These are phyloP conservation scores for Picocystis salinarum DNA, from an alignment of 139 green algal genomes.

Conservation along the genomic window DNA sequence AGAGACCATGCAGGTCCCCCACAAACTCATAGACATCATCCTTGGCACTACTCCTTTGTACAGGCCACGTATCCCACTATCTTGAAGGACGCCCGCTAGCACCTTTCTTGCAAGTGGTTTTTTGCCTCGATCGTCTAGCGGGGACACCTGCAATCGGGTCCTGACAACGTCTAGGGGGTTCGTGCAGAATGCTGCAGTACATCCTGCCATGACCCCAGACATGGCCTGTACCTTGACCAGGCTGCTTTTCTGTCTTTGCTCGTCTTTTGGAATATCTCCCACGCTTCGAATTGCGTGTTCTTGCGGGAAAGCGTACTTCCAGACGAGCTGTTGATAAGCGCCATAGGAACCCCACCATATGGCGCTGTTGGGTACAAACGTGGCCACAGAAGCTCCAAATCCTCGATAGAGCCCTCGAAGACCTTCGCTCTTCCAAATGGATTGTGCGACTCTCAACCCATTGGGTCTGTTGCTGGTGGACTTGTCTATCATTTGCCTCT, in stretches of 20 bases:
- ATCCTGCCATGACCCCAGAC: slow-evolving; percentile 12
- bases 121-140: background rate
- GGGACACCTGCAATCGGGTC: slow-evolving; percentile 24
- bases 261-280: background rate
- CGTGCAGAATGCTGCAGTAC: slow-evolving; percentile 14
- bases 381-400: slow-evolving; percentile 57
- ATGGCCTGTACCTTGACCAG: slow-evolving; percentile 13
- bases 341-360: slow-evolving; percentile 77
- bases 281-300: background rate
- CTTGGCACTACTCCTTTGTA: too few species aligned
- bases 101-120: background rate
- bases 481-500: too few species aligned
- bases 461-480: too few species aligned
- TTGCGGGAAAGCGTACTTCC: slow-evolving; percentile 17
- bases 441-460: too few species aligned
- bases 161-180: slow-evolving; percentile 26
- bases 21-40: slow-evolving; percentile 54
- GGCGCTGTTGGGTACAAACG: slow-evolving; percentile 55
- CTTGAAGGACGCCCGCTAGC: too few species aligned
- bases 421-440: too few species aligned
- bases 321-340: slow-evolving; percentile 57
- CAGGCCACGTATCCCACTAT: too few species aligned
- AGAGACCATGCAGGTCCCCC: slow-evolving; percentile 61
- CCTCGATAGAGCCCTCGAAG: slow-evolving; percentile 79
- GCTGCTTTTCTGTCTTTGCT: background rate